These are phyloP conservation scores for Pseudonitzschia pungens DNA, from an alignment of 108 stramenopile species.

Conservation along the genomic window DNA sequence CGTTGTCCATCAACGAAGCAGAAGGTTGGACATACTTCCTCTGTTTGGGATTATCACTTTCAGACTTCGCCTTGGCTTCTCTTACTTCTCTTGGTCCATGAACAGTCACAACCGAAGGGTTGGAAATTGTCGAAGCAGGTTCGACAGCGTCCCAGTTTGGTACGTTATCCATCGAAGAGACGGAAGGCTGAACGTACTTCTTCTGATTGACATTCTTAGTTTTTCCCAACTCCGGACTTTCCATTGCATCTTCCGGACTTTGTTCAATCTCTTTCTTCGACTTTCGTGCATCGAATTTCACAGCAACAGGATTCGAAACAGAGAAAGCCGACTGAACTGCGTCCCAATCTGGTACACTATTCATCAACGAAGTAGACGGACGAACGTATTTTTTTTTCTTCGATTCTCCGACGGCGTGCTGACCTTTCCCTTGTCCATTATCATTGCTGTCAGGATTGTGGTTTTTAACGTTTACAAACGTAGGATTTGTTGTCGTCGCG, in stretches of 20 bases:
- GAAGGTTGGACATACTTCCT: constrained; percentile 13
- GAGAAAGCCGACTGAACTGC: neutral
- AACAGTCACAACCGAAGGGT: constrained; percentile 14
- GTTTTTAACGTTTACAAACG: neutral
- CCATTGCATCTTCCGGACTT: neutral
- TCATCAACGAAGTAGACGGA: constrained; percentile 1
- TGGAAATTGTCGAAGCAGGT: constrained; percentile 3
- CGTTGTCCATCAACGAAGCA: constrained; percentile 2
- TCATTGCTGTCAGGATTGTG: neutral
- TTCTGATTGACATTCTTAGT: neutral
- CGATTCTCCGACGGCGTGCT: neutral
- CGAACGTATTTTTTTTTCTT: constrained; percentile 5
- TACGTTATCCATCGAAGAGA: constrained; percentile 1
- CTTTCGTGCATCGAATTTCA: neutral
- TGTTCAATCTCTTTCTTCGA: neutral
- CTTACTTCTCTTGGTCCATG: neutral
- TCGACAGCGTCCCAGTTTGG: constrained; percentile 5
- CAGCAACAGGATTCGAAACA: neutral
- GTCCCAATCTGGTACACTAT: constrained; percentile 9
- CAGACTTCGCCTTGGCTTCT: neutral
- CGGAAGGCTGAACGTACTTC: constrained; percentile 8
- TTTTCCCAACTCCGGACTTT: neutral
- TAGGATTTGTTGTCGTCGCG: neutral
- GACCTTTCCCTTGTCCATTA: neutral
- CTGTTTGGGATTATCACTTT: neutral